Conservation (phyloP, 2,329 filamentous ascomycete species). For the Macrophomina tecta region DNA sequence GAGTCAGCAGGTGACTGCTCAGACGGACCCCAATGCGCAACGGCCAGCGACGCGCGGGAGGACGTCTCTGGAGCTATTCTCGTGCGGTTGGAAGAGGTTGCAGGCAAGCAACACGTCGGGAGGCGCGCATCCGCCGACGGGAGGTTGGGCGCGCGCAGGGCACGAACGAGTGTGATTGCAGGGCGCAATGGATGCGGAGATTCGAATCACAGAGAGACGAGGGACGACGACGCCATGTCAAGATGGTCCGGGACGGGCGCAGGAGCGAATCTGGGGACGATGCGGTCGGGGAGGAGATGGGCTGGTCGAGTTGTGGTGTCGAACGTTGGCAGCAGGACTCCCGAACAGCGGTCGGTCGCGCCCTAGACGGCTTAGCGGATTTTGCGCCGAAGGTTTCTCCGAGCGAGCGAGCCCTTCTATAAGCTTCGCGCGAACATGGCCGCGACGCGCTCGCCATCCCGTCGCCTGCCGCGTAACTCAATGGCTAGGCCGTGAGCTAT, state of each 20-base stretch:
- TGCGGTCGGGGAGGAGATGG: slow-evolving; percentile 26
- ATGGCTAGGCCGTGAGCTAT: not conserved
- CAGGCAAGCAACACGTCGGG: slow-evolving; percentile 6
- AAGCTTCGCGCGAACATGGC: slow-evolving; percentile 17
- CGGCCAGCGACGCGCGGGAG: slow-evolving; percentile 15
- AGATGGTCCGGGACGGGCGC: slow-evolving; percentile 18
- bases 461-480: not conserved
- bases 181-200: slow-evolving; percentile 24
- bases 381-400: slow-evolving; percentile 28
- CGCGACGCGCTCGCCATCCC: slow-evolving; percentile 1
- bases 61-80: slow-evolving; percentile 15
- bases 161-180: slow-evolving; percentile 27
- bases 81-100: not conserved
- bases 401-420: slow-evolving; percentile 16
- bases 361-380: slow-evolving; percentile 23
- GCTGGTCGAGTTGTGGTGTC: slow-evolving; percentile 28
- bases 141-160: slow-evolving; percentile 28
- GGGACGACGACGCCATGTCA: slow-evolving; percentile 25
- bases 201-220: slow-evolving; percentile 21
- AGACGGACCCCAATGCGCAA: slow-evolving; percentile 26
- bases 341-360: slow-evolving; percentile 16
- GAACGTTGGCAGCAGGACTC: slow-evolving; percentile 19
- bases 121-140: slow-evolving; percentile 27
- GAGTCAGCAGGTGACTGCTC: slow-evolving; percentile 29
- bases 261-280: slow-evolving; percentile 26